Evolutionary conservation across 257 asterid genomes (phyloP).

Genomic region (Nicotiana otophora): DNA sequence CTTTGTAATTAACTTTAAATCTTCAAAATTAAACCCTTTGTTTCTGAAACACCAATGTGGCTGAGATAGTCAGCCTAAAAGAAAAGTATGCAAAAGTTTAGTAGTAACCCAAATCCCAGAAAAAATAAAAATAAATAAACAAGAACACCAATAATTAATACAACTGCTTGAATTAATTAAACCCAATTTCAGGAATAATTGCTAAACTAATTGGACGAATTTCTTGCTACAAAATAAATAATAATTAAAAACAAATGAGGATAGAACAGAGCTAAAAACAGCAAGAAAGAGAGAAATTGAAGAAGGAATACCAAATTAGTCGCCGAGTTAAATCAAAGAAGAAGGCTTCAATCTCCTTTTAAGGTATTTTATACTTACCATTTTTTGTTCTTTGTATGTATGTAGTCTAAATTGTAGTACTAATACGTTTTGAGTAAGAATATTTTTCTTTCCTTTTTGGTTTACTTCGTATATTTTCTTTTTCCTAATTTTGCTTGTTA

Average conservation of each 20-base stretch:
- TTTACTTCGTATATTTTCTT: background rate
- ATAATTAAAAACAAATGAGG: too few species aligned
- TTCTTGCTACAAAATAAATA: too few species aligned
- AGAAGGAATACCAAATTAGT: too few species aligned
- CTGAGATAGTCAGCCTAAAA: too few species aligned
- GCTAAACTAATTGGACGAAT: background rate
- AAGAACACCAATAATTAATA: background rate
- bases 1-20: background rate
- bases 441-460: background rate
- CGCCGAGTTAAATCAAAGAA: too few species aligned
- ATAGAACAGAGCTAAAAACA: too few species aligned
- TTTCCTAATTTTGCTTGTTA: background rate
- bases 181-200: background rate
- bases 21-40: background rate
- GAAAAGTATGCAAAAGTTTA: too few species aligned
- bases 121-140: background rate
- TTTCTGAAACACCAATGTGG: background rate
- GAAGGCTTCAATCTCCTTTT: too few species aligned
- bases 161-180: background rate
- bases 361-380: background rate
- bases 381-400: background rate
- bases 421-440: background rate
- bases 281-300: too few species aligned
- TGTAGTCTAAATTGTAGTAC: background rate
- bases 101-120: background rate